Percentiles rank a stretch among this genome's conserved stretches.
Evolutionary conservation across 2,329 filamentous ascomycete genomes (phyloP).

Genomic region (Fusarium phyllophilum): DNA sequence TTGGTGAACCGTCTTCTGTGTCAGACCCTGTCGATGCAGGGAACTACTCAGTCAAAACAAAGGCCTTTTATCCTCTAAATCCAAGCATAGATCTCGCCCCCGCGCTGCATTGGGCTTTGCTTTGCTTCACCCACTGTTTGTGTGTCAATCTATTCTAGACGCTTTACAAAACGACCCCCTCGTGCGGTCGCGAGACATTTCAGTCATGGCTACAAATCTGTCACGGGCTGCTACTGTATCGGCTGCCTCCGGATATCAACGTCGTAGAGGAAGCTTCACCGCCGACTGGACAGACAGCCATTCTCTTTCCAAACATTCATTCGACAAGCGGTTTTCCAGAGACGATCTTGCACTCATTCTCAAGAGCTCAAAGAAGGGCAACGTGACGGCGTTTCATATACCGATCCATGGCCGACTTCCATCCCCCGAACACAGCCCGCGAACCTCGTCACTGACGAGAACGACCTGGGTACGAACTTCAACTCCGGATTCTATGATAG

Average conservation of each 20-base stretch:
- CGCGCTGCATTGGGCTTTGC: constrained; percentile 13
- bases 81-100: constrained; percentile 35
- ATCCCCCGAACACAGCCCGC: constrained; percentile 56
- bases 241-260: constrained; percentile 28
- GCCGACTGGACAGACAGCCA: constrained; percentile 33
- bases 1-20: constrained; percentile 43
- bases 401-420: constrained; percentile 55
- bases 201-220: constrained; percentile 39
- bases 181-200: constrained; percentile 24
- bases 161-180: constrained; percentile 20
- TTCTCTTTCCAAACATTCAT: constrained; percentile 29
- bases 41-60: constrained; percentile 35
- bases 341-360: constrained; percentile 52
- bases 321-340: constrained; percentile 57
- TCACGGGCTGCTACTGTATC: constrained; percentile 42
- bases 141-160: constrained; percentile 37
- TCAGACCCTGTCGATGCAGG: constrained; percentile 44
- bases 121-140: constrained; percentile 18
- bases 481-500: constrained; percentile 56
- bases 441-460: constrained; percentile 44
- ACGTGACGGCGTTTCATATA: constrained; percentile 53
- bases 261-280: constrained; percentile 41
- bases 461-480: constrained; percentile 51
- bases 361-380: constrained; percentile 44
- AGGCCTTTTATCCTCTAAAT: constrained; percentile 30